These are phyloP conservation scores for Xylaria venustula DNA, from an alignment of 495 filamentous ascomycete species.

Conservation along the genomic window DNA sequence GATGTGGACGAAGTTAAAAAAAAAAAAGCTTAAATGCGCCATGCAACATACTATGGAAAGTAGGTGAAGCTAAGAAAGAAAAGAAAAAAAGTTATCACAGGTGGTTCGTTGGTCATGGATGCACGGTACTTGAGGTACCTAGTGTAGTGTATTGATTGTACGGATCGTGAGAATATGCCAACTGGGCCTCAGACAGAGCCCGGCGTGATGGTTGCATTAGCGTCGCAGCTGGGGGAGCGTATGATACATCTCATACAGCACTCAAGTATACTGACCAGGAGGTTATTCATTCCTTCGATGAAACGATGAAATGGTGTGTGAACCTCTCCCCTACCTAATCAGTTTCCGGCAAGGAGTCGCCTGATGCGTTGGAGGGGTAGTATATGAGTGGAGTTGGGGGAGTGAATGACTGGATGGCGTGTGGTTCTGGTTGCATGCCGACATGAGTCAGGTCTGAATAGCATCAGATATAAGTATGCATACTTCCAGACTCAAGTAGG, in stretches of 20 bases:
- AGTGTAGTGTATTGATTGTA: background rate
- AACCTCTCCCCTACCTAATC: background rate
- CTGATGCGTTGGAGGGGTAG: background rate
- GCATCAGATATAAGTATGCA: background rate
- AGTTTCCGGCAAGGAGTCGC: slow-evolving; percentile 1
- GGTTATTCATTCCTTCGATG: background rate
- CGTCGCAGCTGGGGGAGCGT: background rate
- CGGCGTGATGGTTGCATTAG: slow-evolving; percentile 15
- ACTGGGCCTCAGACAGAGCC: background rate
- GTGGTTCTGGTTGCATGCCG: background rate
- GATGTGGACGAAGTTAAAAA: too few relatives aligned
- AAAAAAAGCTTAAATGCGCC: background rate
- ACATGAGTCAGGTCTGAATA: background rate
- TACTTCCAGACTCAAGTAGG: too few relatives aligned
- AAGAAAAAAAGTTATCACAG: background rate
- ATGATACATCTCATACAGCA: background rate
- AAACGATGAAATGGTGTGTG: background rate
- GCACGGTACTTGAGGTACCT: background rate
- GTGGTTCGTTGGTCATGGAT: too few relatives aligned
- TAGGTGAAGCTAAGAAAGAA: background rate
- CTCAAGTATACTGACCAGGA: too few relatives aligned
- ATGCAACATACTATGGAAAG: background rate
- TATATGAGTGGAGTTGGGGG: too few relatives aligned
- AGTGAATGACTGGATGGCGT: background rate
- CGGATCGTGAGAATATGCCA: too few relatives aligned